Evolutionary conservation across 1,284 basidiomycete species (phyloP), one percentile per base, ranked within the genome.

Genomic region (Puccinia hordei): DNA sequence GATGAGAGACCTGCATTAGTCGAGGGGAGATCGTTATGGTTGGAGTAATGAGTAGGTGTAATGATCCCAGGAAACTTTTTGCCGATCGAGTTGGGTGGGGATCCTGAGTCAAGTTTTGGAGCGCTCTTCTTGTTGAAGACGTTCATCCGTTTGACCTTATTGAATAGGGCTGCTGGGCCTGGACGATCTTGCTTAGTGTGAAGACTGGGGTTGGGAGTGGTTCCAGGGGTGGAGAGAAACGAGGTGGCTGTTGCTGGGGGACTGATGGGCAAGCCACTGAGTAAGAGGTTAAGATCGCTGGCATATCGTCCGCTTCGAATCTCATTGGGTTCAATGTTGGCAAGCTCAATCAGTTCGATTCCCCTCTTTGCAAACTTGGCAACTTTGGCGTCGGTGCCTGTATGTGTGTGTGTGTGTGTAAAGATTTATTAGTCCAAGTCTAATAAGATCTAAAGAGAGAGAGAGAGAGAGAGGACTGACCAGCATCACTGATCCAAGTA

Each of bases 311-410:
- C 38, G 95, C 87, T 84, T 95, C 94, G n/a, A 94, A 78, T 79
- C 59, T 78, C 66, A 24, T 59, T 75, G 8, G 83, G 83, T 82
- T 86, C 86, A 12, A 87, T 82, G 27, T 85, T 81, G n/a, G 84
- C 86, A 51, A 87, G 84, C 0, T 83, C 85, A 24, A 84, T 81
- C 27, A 87, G 81, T 24, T 87, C 86, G 44, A 87, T 87, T 0
- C 92, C 92, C 19, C 92, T 90, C 84, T 91, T 93, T 82, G 89
- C 88, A 85, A 97, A 97, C 84, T 92, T 94, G 22, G 95, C 95
- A 15, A 99, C 91, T 85, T 93, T 94, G 41, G 93, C 93, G 82
- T 98, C 96, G 0, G 96, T 99, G 2, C 94, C 95, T 49, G 8
- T 76, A 85, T 85, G 27, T 15, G 38, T 41, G 96, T 99, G 2